phyloP scores from a whole-genome alignment of 2,329 filamentous ascomycete genomes.

The Aspergillus terreus region DNA sequence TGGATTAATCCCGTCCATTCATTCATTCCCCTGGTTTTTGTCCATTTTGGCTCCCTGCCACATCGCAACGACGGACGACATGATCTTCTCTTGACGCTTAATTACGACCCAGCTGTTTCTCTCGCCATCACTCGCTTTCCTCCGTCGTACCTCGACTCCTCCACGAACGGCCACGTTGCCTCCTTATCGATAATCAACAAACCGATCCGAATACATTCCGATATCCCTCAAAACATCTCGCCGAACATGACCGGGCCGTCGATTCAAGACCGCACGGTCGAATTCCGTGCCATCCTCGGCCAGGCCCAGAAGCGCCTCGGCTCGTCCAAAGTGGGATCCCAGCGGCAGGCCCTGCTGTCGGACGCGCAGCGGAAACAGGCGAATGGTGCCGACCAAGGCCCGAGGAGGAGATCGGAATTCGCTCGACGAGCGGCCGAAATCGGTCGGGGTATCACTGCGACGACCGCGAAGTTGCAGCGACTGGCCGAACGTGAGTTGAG shows the following conservation, averaged over 20 bases:
- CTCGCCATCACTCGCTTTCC: background rate
- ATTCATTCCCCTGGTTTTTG: background rate
- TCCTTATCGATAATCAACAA: conserved; percentile 32
- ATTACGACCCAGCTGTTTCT: background rate
- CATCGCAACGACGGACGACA: background rate
- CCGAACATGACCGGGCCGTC: conserved; percentile 56
- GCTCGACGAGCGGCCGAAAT: conserved; percentile 88
- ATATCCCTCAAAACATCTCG: background rate
- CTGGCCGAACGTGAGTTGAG: conserved; percentile 68
- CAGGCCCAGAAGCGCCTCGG: conserved; percentile 80
- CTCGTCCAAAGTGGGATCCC: conserved; percentile 70
- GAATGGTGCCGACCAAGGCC: conserved; percentile 54
- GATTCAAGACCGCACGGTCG: conserved; percentile 93
- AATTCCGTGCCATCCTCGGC: conserved; percentile 87
- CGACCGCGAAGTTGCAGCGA: conserved; percentile 93
- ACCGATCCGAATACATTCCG: background rate
- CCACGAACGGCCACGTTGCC: conserved; percentile 22
- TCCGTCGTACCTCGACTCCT: background rate
- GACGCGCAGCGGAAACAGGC: conserved; percentile 60
- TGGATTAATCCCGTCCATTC: background rate
- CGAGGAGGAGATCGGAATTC: conserved; percentile 74
- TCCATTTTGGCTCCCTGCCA: background rate
- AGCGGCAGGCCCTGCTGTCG: conserved; percentile 75
- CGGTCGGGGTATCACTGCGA: conserved; percentile 82
- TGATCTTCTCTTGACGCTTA: background rate